Base-by-base conservation (phyloP, 768 basidiomycete genomes). In the Suillus bovinus region DNA sequence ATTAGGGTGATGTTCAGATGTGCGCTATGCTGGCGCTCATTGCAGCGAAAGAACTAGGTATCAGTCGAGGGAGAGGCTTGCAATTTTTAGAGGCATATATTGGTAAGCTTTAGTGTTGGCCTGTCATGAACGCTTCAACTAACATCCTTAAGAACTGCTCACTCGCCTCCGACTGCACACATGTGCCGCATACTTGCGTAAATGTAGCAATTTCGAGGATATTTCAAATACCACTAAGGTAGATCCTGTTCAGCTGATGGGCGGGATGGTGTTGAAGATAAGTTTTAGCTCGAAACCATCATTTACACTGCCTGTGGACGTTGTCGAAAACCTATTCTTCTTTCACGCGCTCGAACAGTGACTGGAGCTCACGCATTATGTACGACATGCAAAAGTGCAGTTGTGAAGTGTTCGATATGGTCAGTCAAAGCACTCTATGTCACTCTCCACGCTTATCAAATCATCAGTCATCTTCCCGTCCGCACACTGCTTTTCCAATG, bases 1-100 rank as follows among this genome's bases (percentile, higher is more conserved):
- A 53, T 8, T 62, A 93, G 88, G 92, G 92, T 16, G 88, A 94
- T 68, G 78, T 92, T 1, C 92, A 93, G 68, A 90, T 86, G 80
- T 93, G 91, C 72, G 85, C 90, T 1, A 84, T 90, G 80, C 70
- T 94, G 17, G 79, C 84, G 4, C 68, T 90, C 1, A 75, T 93
- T 22, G 89, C 86, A 8, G 78, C 81, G 0, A 67, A 78, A 49
- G 89, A 92, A 68, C 75, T 94, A 47, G 66, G 69, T 41, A 71
- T 91, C n/a, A 71, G 77, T 1, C 70, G 72, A 24, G 70, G 68
- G 52, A 77, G 87, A 50, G 76, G 76, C 29, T 68, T 78, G 22
- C 79, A 81, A 29, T 88, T 93, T 62, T 69, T 91, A 20, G 87
- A 91, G 63, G 77, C 87, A 0, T 94, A 94, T 69, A 80, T 91